phyloP scores from a whole-genome alignment of 2,329 filamentous ascomycete species.

The Sarocladium oryzae region DNA sequence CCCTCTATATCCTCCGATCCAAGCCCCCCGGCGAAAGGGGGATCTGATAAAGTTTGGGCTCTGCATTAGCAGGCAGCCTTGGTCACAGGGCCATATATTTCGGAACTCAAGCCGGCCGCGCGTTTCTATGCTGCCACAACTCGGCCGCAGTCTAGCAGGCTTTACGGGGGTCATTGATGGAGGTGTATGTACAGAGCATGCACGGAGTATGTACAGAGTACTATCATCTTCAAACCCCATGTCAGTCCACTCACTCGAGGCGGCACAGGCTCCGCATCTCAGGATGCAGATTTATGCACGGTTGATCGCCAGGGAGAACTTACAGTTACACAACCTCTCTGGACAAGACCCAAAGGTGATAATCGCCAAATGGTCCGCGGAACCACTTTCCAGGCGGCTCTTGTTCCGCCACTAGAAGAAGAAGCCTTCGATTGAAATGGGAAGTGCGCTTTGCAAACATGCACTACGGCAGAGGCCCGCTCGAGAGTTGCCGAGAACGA shows the following conservation, averaged over 20 bases:
- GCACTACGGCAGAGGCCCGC: not conserved
- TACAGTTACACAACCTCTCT: not conserved
- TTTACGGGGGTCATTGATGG: no score
- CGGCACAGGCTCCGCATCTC: not conserved
- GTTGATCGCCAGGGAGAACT: not conserved
- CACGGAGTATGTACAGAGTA: no score
- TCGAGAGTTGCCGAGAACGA: constrained; percentile 3
- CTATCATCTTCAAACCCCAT: no score
- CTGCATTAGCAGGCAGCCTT: not conserved
- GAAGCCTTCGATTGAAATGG: constrained; percentile 2
- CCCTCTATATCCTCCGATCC: not conserved
- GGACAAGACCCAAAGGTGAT: no score
- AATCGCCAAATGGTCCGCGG: no score
- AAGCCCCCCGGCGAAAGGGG: no score
- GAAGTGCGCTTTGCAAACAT: not conserved
- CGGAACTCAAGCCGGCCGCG: not conserved
- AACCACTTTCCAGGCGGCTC: constrained; percentile 23
- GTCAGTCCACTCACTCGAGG: no score
- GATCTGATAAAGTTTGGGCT: not conserved
- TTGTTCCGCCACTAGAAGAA: constrained; percentile 1
- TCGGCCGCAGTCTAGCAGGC: no score
- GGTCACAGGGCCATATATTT: not conserved
- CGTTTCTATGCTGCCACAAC: not conserved
- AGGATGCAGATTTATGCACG: not conserved
- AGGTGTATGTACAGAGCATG: no score